Conservation (phyloP, 306 rosid genomes). For the Rosa persica region DNA sequence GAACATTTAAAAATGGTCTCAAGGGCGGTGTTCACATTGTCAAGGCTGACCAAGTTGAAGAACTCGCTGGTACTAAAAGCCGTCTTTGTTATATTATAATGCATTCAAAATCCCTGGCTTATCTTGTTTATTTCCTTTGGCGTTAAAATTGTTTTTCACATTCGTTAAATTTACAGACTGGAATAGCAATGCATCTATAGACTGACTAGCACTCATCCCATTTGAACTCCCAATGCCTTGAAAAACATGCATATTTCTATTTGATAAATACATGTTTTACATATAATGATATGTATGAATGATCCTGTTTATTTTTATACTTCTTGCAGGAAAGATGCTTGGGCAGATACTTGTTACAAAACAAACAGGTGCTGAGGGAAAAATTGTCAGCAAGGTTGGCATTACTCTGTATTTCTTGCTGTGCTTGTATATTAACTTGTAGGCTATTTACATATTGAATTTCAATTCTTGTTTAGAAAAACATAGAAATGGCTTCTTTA, state of each 20-base stretch:
- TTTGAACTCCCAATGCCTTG: background rate
- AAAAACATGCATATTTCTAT: background rate
- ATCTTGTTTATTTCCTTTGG: background rate
- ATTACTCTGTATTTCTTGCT: background rate
- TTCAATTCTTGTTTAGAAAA: background rate
- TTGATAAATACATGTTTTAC: background rate
- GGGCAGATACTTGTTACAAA: conserved; percentile 97
- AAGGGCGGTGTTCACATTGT: conserved; percentile 98
- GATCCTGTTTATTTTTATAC: background rate
- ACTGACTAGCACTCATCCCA: background rate
- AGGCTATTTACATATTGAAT: background rate
- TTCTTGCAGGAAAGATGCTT: conserved; percentile 83
- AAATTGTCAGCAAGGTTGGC: conserved; percentile 88
- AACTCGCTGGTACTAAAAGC: conserved; percentile 72
- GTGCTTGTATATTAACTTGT: background rate
- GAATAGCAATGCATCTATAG: background rate
- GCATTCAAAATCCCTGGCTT: background rate
- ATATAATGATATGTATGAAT: background rate
- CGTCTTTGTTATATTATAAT: conserved; percentile 6
- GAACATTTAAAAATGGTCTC: conserved; percentile 88
- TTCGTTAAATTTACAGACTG: background rate
- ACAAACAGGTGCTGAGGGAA: conserved; percentile 95
- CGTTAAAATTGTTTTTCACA: background rate
- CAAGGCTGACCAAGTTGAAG: conserved; percentile 79
- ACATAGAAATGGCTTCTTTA: background rate